These are phyloP conservation scores for Hippophae rhamnoides DNA, from an alignment of 306 rosid species.

Conservation along the genomic window DNA sequence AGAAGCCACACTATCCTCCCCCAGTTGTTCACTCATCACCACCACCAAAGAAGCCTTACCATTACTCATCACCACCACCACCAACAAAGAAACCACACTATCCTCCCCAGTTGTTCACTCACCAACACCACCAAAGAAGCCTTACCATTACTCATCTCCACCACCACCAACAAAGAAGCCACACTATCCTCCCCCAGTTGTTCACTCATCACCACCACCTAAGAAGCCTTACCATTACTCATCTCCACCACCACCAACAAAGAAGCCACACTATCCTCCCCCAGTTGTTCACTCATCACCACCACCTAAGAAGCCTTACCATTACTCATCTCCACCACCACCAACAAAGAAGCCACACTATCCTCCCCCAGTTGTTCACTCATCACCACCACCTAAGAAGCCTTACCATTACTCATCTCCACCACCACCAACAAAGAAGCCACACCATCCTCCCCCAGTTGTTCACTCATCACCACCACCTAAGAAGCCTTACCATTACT, in stretches of 20 bases:
- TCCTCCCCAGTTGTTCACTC: too few relatives aligned
- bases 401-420: conserved; percentile 28
- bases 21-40: too few relatives aligned
- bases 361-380: conserved; percentile 12
- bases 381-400: conserved; percentile 6
- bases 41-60: not conserved
- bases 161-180: conserved; percentile 7
- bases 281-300: conserved; percentile 11
- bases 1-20: too few relatives aligned
- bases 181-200: not conserved
- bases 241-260: conserved; percentile 20
- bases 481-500: conserved; percentile 2
- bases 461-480: conserved; percentile 12
- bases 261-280: not conserved
- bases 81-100: conserved; percentile 1
- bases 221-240: conserved; percentile 1
- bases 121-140: conserved; percentile 23
- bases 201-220: conserved; percentile 17
- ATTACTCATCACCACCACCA: conserved; percentile 5
- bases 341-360: conserved; percentile 1
- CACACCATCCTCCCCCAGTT: not conserved
- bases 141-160: conserved; percentile 9
- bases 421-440: conserved; percentile 20
- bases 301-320: conserved; percentile 9
- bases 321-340: conserved; percentile 15